A percentile compares a stretch with the other conserved stretches of the same genome.
phyloP scores from a whole-genome alignment of 2,329 filamentous ascomycete species.

The Neoscytalidium dimidiatum region DNA sequence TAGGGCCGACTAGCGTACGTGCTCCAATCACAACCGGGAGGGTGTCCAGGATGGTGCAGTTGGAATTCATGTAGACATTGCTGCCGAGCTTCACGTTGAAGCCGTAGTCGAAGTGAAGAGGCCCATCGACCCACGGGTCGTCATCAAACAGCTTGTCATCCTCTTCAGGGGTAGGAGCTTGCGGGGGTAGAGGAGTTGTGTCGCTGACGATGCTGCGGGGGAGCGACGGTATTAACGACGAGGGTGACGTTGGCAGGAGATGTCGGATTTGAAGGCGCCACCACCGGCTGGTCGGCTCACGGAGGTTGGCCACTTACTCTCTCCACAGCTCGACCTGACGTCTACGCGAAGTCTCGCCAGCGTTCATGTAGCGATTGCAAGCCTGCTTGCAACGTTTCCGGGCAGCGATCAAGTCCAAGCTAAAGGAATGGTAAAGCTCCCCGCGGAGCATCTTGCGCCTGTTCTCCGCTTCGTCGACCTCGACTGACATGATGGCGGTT shows the following conservation, averaged over 20 bases:
- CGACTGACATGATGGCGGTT: neutral
- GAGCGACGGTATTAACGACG: neutral
- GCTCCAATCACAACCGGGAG: conserved; percentile 73
- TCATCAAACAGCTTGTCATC: conserved; percentile 66
- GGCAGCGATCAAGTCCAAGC: conserved; percentile 65
- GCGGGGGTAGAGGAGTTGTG: conserved; percentile 63
- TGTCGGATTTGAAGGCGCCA: neutral
- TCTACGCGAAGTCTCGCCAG: conserved; percentile 62
- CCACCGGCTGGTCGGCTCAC: neutral
- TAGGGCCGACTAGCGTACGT: conserved; percentile 76
- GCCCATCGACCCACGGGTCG: conserved; percentile 69
- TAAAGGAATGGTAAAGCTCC: conserved; percentile 75
- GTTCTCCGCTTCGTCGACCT: conserved; percentile 31
- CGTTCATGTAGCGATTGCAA: conserved; percentile 64
- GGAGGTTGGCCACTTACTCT: conserved; percentile 57
- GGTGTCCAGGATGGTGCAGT: conserved; percentile 76
- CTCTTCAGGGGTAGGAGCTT: conserved; percentile 57
- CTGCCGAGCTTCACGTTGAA: conserved; percentile 70
- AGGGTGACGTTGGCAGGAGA: neutral
- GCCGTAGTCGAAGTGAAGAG: conserved; percentile 76
- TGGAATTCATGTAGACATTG: conserved; percentile 74
- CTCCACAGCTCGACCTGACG: conserved; percentile 67
- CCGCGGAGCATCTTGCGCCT: conserved; percentile 60
- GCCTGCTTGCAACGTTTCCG: conserved; percentile 65
- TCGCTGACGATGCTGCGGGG: conserved; percentile 62